phyloP scores from a whole-genome alignment of 2,329 filamentous ascomycete genomes.

The Daldinia eschscholtzii region DNA sequence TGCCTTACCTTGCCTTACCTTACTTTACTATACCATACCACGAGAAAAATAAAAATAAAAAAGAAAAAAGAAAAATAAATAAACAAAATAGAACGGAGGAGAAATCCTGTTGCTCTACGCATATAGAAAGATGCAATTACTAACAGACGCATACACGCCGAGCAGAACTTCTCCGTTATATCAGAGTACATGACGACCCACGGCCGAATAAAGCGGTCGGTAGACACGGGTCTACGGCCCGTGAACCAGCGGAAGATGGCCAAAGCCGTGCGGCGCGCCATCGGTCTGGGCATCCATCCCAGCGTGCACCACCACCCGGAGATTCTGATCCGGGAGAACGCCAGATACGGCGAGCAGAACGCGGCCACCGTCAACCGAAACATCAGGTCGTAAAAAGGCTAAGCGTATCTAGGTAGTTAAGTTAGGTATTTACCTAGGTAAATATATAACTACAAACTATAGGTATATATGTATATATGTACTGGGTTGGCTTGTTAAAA shows the following conservation, averaged over 20 bases:
- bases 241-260: constrained; percentile 94
- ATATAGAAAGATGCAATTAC: not conserved
- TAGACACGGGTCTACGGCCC: constrained; percentile 81
- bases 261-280: constrained; percentile 88
- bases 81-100: too few relatives aligned
- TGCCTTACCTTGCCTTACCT: not conserved
- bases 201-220: constrained; percentile 85
- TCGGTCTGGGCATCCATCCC: constrained; percentile 92
- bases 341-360: constrained; percentile 39
- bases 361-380: constrained; percentile 32
- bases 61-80: not conserved
- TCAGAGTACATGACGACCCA: constrained; percentile 87
- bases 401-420: too few relatives aligned
- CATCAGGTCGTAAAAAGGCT: constrained; percentile 16
- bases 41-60: too few relatives aligned
- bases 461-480: too few relatives aligned
- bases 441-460: too few relatives aligned
- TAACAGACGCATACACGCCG: not conserved
- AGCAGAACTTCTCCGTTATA: constrained; percentile 92
- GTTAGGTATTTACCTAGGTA: too few relatives aligned
- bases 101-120: not conserved
- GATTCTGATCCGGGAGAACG: constrained; percentile 65
- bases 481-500: not conserved
- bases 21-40: too few relatives aligned
- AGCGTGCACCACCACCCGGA: constrained; percentile 92